Evolutionary conservation across 1,284 basidiomycete genomes (phyloP), one percentile per base, ranked within the genome.

Genomic region (Sanghuangporus baumii): DNA sequence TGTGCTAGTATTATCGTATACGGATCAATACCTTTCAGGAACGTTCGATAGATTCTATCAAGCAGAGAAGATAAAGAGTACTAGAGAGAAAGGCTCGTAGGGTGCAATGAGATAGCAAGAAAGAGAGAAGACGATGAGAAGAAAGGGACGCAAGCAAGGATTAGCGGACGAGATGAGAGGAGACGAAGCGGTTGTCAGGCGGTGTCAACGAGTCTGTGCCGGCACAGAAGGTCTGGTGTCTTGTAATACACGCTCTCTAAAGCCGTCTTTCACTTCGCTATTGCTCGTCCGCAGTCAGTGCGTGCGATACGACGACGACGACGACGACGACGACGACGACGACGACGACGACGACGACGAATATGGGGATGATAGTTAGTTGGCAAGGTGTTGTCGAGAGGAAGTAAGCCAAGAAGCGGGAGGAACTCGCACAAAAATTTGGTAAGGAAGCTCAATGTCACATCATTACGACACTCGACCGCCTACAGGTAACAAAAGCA

Each of bases 121-220:
- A 48, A 40, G 14, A n/a, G 55, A 41, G 40, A 60, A 6, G 16
- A 52, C 2, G 18, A 16, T 6, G 31, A 18, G 47, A 48, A 23
- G 50, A 23, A 38, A 23, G 18, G 8, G 51, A 59, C 20, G 37
- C 37, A 48, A 54, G 26, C 20, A 41, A 41, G 50, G 8, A 52
- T 18, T 9, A 51, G 23, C 1, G 40, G 40, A 43, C 14, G 59
- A 37, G 50, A 52, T 11, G 48, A 40, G 36, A 14, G 26, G 50
- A 52, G 47, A 38, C n/a, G 37, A 52, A 60, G 57, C 57, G n/a
- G 59, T 60, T 60, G 59, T 54, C 59, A 60, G 50, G 59, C 59
- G 59, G 59, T 60, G 59, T 41, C 55, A 60, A 52, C 12, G 59
- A 40, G 50, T 52, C 50, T 54, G 59, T 47, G 48, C 47, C 43